Evolutionary conservation across 164 flowering plant species (phyloP), one percentile per base, ranked within the genome.

Genomic region (Cinnamomum micranthum): DNA sequence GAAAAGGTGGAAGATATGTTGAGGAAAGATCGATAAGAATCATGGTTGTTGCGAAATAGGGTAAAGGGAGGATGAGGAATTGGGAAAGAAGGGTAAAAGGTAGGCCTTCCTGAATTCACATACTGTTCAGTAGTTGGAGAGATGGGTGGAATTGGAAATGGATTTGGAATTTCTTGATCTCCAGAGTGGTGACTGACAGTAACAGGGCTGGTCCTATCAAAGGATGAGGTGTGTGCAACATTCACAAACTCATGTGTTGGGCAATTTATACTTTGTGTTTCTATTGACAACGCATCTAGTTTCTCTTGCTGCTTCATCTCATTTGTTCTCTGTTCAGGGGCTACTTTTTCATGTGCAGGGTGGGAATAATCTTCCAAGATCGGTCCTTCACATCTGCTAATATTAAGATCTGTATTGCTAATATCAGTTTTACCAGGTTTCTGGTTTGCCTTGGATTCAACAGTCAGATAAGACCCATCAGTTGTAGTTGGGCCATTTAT

Each of bases 231-330:
- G 73, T 84, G 82, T 22, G 88, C 73, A 69, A 86, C 83, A 50
- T 91, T 91, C 72, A 89, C 91, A 65, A 92, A 87, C 7, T 88
- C 88, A 81, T 88, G 89, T 71, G 90, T 86, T 28, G 94, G 93
- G 77, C 83, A 87, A 76, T 78, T 84, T 69, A 84, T 69, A 51
- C 77, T 74, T 74, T 82, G 86, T 59, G 74, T 74, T 33, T 87
- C 92, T 52, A 68, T 64, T 59, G 79, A 67, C 28, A 20, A 68
- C 27, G 41, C 75, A 68, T 77, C 78, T 25, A 71, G 70, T 24
- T 60, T 76, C 76, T 74, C 79, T 24, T 75, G 67, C 20, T 15
- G 69, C 66, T 80, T 71, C 64, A 68, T 74, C 23, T 79, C 82
- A 72, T 84, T 77, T 65, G 59, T 51, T 71, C 72, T 76, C 68